Conservation (phyloP, 106 monocot genomes). For the Acorus gramineus region DNA sequence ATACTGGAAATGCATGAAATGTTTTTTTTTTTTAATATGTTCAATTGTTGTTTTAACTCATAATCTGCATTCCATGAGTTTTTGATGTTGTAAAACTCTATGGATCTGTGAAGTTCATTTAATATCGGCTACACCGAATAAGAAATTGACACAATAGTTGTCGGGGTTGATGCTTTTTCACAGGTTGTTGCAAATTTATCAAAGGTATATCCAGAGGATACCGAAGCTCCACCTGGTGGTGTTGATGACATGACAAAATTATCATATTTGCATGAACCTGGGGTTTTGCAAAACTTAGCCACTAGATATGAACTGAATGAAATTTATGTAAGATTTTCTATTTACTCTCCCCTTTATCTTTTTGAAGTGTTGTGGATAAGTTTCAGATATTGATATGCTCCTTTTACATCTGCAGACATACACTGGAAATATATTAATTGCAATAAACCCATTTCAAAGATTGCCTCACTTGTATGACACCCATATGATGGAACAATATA, state of each 20-base stretch:
- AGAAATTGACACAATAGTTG: no score
- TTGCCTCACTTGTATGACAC: slow-evolving; percentile 51
- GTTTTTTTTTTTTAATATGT: no score
- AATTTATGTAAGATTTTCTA: slow-evolving; percentile 41
- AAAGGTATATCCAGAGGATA: slow-evolving; percentile 47
- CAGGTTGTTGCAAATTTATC: slow-evolving; percentile 43
- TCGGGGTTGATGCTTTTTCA: not conserved
- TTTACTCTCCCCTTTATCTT: not conserved
- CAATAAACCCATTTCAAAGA: slow-evolving; percentile 72
- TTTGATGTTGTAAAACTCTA: no score
- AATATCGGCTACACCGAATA: no score
- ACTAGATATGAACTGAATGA: slow-evolving; percentile 63
- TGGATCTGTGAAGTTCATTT: no score
- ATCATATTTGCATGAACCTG: slow-evolving; percentile 63
- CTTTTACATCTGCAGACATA: slow-evolving; percentile 39
- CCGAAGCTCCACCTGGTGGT: slow-evolving; percentile 60
- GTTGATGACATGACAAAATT: slow-evolving; percentile 67
- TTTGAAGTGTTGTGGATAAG: not conserved
- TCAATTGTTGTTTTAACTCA: no score
- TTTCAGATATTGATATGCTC: not conserved
- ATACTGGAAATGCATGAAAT: no score
- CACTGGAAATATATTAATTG: slow-evolving; percentile 66
- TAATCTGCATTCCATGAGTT: no score
- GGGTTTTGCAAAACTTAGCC: slow-evolving; percentile 50
- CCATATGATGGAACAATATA: slow-evolving; percentile 68